Percentiles rank a stretch among this genome's conserved stretches.
Conservation (phyloP, 768 basidiomycete species). For the Kockovaella imperatae region DNA sequence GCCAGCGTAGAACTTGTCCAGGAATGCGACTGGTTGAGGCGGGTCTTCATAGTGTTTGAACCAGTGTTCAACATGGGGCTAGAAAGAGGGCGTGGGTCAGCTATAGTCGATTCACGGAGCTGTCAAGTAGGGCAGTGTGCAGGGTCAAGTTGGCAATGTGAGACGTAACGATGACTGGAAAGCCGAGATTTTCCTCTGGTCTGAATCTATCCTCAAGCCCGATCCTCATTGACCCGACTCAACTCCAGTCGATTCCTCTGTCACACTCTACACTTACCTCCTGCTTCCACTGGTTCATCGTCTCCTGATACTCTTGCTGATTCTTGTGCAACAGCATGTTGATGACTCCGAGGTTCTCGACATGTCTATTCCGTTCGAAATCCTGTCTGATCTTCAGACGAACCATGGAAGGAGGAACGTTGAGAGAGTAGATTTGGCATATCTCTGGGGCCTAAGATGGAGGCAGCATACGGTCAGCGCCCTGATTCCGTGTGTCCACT, state of each 20-base stretch:
- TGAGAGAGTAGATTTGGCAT: slow-evolving; percentile 68
- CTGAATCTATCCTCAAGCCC: background rate
- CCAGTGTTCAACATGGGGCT: slow-evolving; percentile 45
- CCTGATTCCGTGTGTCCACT: background rate
- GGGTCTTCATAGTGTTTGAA: slow-evolving; percentile 42
- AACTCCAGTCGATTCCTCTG: background rate
- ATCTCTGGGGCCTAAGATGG: slow-evolving; percentile 77
- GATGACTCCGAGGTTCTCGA: slow-evolving; percentile 71
- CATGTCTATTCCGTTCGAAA: slow-evolving; percentile 77
- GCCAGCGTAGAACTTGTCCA: slow-evolving; percentile 44
- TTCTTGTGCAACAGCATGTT: slow-evolving; percentile 80
- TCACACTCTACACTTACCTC: slow-evolving; percentile 38
- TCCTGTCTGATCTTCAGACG: slow-evolving; percentile 73
- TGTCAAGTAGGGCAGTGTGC: too few relatives aligned
- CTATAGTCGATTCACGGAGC: too few relatives aligned
- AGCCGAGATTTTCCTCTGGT: background rate
- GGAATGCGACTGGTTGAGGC: slow-evolving; percentile 40
- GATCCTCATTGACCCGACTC: background rate
- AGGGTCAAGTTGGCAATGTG: too few relatives aligned
- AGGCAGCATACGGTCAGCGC: background rate
- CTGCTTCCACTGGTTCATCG: slow-evolving; percentile 89
- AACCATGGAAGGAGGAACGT: slow-evolving; percentile 66
- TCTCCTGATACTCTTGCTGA: slow-evolving; percentile 84
- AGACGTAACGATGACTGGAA: too few relatives aligned
- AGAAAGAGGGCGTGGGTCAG: too few relatives aligned